phyloP scores from a whole-genome alignment of 148 eudicot species.

The Arctostaphylos glauca region DNA sequence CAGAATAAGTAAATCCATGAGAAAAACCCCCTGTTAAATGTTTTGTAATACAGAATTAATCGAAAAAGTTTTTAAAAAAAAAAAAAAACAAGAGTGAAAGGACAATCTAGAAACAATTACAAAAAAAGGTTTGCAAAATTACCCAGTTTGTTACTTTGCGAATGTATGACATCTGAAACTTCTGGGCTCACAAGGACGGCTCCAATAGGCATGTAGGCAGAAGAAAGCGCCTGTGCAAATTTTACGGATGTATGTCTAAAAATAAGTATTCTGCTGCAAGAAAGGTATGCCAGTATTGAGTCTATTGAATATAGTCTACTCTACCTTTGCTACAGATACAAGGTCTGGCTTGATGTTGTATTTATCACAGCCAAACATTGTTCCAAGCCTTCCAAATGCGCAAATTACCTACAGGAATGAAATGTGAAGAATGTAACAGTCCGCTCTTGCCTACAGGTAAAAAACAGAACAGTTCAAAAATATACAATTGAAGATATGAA shows the following conservation, averaged over 20 bases:
- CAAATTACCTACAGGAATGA: constrained; percentile 64
- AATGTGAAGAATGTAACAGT: background rate
- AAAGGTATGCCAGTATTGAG: background rate
- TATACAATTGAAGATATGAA: background rate
- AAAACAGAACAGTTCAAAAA: background rate
- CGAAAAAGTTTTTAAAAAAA: background rate
- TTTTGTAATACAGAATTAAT: background rate
- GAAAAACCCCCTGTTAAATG: constrained; percentile 57
- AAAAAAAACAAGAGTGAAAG: background rate
- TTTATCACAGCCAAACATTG: constrained; percentile 92
- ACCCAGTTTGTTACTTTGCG: constrained; percentile 96
- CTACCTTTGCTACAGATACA: constrained; percentile 88
- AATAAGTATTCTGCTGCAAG: constrained; percentile 4
- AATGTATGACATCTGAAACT: constrained; percentile 73
- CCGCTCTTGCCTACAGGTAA: background rate
- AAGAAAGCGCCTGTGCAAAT: constrained; percentile 76
- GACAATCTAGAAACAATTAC: background rate
- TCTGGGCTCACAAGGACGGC: constrained; percentile 89
- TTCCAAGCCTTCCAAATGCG: constrained; percentile 97
- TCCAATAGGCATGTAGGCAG: constrained; percentile 97
- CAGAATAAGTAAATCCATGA: constrained; percentile 97
- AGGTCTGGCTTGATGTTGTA: constrained; percentile 94
- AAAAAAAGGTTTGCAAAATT: constrained; percentile 13
- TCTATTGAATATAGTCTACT: background rate
- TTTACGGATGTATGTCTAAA: background rate